Conservation (phyloP, 345 rosid genomes). For the Reutealis trisperma region DNA sequence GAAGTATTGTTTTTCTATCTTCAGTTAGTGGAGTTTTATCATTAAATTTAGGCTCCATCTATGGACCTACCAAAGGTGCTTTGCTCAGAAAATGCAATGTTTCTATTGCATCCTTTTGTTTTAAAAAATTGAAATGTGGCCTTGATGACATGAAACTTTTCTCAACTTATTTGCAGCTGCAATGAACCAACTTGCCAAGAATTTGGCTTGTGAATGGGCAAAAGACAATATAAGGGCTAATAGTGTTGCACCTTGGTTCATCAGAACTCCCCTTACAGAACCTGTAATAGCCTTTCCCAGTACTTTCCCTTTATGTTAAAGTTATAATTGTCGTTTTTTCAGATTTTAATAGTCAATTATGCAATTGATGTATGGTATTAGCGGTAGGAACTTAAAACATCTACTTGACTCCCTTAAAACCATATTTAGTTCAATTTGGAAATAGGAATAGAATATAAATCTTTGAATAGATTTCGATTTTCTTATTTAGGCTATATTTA, state of each 20-base stretch:
- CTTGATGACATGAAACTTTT: neutral
- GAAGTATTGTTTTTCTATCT: slow-evolving; percentile 28
- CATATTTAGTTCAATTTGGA: neutral
- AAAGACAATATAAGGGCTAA: slow-evolving; percentile 16
- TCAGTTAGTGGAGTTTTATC: slow-evolving; percentile 21
- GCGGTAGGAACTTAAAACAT: neutral
- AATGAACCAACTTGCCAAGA: slow-evolving; percentile 11
- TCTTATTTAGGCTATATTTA: no score
- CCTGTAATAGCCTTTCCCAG: neutral
- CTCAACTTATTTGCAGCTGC: neutral
- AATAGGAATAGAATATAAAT: neutral
- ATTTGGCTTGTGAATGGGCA: slow-evolving; percentile 25
- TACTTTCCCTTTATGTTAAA: neutral
- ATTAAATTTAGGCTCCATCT: slow-evolving; percentile 1
- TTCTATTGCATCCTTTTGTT: neutral
- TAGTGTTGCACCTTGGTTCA: slow-evolving; percentile 14
- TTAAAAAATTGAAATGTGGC: neutral
- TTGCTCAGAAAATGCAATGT: neutral
- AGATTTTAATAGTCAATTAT: neutral
- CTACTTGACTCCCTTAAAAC: no score
- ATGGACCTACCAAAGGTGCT: slow-evolving; percentile 24
- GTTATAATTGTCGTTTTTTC: neutral
- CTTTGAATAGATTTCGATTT: neutral
- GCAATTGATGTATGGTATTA: neutral
- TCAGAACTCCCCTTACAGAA: slow-evolving; percentile 4